These are phyloP conservation scores for Plantago elongata DNA, from an alignment of 257 asterid genomes.

Conservation along the genomic window DNA sequence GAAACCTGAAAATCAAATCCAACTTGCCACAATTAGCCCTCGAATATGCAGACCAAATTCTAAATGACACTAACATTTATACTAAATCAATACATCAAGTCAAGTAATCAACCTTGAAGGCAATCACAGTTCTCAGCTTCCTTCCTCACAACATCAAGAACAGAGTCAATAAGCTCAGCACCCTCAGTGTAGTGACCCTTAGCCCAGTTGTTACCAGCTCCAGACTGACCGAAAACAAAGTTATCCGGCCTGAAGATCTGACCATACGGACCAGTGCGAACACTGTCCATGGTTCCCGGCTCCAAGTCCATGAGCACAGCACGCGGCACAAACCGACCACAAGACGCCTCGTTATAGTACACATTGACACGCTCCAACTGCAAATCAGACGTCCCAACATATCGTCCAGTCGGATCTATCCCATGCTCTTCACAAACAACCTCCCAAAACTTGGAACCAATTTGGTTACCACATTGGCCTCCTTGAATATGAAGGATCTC, in stretches of 20 bases:
- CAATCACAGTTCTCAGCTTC: conserved; percentile 87
- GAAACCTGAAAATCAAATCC: conserved; percentile 38
- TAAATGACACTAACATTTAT: neutral
- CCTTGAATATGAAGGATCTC: conserved; percentile 92
- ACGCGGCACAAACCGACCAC: conserved; percentile 91
- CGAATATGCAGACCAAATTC: neutral
- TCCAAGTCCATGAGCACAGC: conserved; percentile 96
- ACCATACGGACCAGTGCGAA: conserved; percentile 76
- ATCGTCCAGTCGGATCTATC: conserved; percentile 77
- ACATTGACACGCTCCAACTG: conserved; percentile 89
- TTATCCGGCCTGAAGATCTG: conserved; percentile 85
- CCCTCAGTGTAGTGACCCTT: conserved; percentile 89
- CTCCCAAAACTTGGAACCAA: conserved; percentile 90
- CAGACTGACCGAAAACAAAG: conserved; percentile 82
- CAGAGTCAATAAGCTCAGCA: conserved; percentile 82
- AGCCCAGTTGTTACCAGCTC: conserved; percentile 91
- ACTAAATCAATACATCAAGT: neutral
- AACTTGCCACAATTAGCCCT: conserved; percentile 1
- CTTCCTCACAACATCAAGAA: conserved; percentile 80
- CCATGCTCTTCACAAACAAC: conserved; percentile 92
- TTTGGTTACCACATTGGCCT: conserved; percentile 91
- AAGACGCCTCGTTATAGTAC: conserved; percentile 82
- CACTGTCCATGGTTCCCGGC: conserved; percentile 96
- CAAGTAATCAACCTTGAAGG: conserved; percentile 56
- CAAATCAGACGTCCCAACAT: conserved; percentile 78